Evolutionary conservation across 768 basidiomycete genomes (phyloP).

Genomic region (Lactarius hatsudake): DNA sequence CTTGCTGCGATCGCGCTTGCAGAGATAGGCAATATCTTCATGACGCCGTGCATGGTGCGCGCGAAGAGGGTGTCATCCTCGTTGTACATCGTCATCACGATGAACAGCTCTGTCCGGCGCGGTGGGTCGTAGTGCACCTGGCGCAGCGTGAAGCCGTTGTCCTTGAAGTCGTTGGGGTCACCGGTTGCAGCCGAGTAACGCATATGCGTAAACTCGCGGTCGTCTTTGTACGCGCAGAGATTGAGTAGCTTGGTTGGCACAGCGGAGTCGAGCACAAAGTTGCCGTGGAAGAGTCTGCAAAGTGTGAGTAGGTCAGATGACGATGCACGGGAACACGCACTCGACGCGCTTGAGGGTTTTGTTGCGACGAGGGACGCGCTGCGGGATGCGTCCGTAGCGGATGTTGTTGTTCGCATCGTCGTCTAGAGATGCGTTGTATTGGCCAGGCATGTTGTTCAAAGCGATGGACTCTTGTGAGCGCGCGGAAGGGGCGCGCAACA

Average conservation of each 20-base stretch:
- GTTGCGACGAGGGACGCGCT: conserved; percentile 82
- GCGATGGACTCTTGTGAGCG: conserved; percentile 23
- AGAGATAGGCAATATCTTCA: conserved; percentile 88
- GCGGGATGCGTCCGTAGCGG: conserved; percentile 87
- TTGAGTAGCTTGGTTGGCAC: conserved; percentile 91
- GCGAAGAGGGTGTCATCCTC: conserved; percentile 90
- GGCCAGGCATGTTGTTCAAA: conserved; percentile 45
- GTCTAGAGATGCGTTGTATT: conserved; percentile 39
- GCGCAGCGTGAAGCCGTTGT: conserved; percentile 79
- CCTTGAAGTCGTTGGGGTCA: conserved; percentile 90
- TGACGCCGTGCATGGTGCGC: conserved; percentile 92
- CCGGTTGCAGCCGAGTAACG: conserved; percentile 94
- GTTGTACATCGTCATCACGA: conserved; percentile 99
- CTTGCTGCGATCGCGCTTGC: conserved; percentile 80
- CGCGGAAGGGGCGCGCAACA: conserved; percentile 39
- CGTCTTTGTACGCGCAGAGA: conserved; percentile 71
- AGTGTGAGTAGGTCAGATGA: not conserved
- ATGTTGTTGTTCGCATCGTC: conserved; percentile 53
- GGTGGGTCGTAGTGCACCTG: conserved; percentile 92
- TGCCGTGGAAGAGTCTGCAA: conserved; percentile 79
- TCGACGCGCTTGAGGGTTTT: conserved; percentile 94
- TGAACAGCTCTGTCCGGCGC: conserved; percentile 89
- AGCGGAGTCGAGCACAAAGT: conserved; percentile 86
- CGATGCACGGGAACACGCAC: conserved; percentile 41
- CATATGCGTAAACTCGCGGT: conserved; percentile 94